Base-by-base conservation (phyloP, 192 early-diverging fungal species). In the Diversispora eburnea region DNA sequence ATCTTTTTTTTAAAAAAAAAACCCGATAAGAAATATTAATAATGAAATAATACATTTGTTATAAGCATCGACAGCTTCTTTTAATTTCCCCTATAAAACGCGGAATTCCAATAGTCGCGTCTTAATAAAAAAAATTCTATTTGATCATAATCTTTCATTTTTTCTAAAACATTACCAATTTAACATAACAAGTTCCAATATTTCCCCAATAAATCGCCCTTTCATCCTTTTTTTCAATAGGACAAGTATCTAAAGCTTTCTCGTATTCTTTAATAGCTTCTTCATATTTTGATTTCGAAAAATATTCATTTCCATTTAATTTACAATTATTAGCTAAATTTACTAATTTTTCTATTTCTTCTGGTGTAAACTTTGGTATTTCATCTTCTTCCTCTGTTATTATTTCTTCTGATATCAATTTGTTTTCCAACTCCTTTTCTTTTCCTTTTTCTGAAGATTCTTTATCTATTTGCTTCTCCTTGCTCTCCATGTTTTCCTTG, bases 141-240 rank as follows among this genome's bases (percentile, higher is more conserved):
- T 43, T 3, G 56, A 33, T 54, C 51, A 52, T 41, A 61, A 25
- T 39, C 13, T 41, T 39, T 9, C n/a, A 17, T 54, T 17, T 17
- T 45, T 17, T 19, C 15, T 15, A 15, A 64, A 42, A 20, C 59
- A 42, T 58, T 75, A 86, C 87, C 77, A 80, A 67, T 67, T 88
- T 85, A 63, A 90, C 75, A 45, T 87, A 72, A 63, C 90, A 91
- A 5, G 90, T 89, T 46, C 85, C 90, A 58, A 90, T 87, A 66
- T 91, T 91, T 52, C 78, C 72, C 54, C 80, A 82, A 64, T 84
- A 89, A 9, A 88, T 66, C 13, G 87, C 82, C 43, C 82, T 75
- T 56, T 88, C 86, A 63, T 85, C 69, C n/a, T 59, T 73, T n/a
- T 43, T 46, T 19, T 73, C 71, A 20, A 22, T 62, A 8, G 85